A percentile compares a stretch with the other conserved stretches of the same genome.
Conservation (phyloP, 441 rosid species). For the Francoa sonchifolia region DNA sequence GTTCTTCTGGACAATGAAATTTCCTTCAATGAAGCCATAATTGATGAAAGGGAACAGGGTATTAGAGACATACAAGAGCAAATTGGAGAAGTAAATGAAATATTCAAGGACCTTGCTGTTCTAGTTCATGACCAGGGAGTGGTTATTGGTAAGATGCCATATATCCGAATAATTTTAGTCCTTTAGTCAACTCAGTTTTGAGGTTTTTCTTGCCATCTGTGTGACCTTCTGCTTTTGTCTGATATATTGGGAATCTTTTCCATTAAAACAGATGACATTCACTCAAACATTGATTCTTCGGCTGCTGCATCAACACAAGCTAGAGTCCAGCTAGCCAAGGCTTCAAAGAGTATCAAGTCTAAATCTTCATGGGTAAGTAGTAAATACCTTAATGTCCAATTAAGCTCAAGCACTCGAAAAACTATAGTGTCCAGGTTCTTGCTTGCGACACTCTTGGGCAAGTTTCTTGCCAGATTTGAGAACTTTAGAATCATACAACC, state of each 20-base stretch:
- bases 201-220: constrained; percentile 1
- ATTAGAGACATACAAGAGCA: constrained; percentile 47
- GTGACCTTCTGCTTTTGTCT: not conserved
- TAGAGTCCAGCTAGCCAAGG: constrained; percentile 40
- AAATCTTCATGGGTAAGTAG: constrained; percentile 46
- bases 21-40: constrained; percentile 55
- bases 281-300: constrained; percentile 46
- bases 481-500: too few species aligned
- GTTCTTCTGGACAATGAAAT: constrained; percentile 52
- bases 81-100: constrained; percentile 56
- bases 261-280: constrained; percentile 40
- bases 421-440: not conserved
- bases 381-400: not conserved
- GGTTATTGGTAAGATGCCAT: constrained; percentile 38
- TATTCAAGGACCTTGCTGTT: constrained; percentile 64
- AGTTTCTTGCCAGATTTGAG: not conserved
- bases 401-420: constrained; percentile 2
- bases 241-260: constrained; percentile 4
- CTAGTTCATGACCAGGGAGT: constrained; percentile 63
- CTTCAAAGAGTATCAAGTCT: constrained; percentile 48
- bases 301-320: constrained; percentile 39
- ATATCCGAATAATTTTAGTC: constrained; percentile 3
- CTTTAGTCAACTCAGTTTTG: constrained; percentile 1
- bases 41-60: constrained; percentile 65
- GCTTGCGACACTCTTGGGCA: not conserved